Evolutionary conservation across 495 filamentous ascomycete genomes (phyloP).

Genomic region (Oidiodendron maius): DNA sequence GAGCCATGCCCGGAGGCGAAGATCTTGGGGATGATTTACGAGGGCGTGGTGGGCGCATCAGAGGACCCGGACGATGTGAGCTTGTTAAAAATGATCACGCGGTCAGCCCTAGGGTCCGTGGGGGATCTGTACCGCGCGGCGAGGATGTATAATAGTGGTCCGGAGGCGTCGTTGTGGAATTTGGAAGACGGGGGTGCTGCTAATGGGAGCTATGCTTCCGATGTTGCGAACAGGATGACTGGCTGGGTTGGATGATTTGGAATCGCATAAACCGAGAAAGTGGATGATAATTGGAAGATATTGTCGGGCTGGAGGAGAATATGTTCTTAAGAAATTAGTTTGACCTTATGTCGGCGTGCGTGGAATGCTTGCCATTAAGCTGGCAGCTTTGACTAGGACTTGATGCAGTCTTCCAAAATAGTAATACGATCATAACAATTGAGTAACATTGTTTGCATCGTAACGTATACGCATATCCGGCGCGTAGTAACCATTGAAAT

Average conservation of each 20-base stretch:
- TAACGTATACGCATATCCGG: too few species aligned
- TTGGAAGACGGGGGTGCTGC: conserved; percentile 17
- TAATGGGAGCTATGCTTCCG: conserved; percentile 47
- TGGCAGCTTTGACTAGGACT: too few species aligned
- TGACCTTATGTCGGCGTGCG: too few species aligned
- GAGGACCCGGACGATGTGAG: conserved; percentile 25
- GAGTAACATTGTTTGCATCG: too few species aligned
- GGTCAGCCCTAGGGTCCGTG: conserved; percentile 17
- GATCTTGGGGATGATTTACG: neutral
- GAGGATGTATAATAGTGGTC: conserved; percentile 49
- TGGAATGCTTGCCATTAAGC: too few species aligned
- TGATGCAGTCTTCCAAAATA: too few species aligned
- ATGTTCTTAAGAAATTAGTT: too few species aligned
- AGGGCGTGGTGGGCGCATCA: neutral
- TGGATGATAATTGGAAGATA: too few species aligned
- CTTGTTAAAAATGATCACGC: conserved; percentile 33
- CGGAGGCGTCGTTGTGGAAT: neutral
- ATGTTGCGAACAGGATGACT: conserved; percentile 37
- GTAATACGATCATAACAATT: too few species aligned
- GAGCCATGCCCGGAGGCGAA: neutral
- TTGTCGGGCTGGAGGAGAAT: too few species aligned
- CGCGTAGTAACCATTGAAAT: too few species aligned
- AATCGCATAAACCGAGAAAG: too few species aligned
- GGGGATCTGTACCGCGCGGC: conserved; percentile 44
- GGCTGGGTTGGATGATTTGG: neutral